These are phyloP conservation scores for Phanerochaete sordida DNA, from an alignment of 768 basidiomycete genomes.

Conservation along the genomic window DNA sequence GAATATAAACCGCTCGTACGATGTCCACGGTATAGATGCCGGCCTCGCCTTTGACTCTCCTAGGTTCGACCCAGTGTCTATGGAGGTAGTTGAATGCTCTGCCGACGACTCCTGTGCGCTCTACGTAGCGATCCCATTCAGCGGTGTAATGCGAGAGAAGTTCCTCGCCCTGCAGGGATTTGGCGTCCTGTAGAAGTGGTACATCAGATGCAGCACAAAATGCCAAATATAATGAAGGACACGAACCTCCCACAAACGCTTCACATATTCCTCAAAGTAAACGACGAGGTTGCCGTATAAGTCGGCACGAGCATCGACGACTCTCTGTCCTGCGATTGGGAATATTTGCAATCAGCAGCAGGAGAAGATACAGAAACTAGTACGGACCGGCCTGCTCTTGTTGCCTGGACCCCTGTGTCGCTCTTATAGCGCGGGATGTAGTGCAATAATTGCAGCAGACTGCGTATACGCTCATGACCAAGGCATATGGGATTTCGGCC, in stretches of 20 bases:
- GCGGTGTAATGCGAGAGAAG: conserved; percentile 85
- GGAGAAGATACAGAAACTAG: conserved; percentile 15
- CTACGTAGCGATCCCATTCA: conserved; percentile 97
- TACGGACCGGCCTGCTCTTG: conserved; percentile 53
- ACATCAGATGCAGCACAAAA: conserved; percentile 19
- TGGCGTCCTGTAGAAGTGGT: conserved; percentile 53
- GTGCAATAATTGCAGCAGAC: conserved; percentile 99
- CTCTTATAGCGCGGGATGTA: conserved; percentile 57
- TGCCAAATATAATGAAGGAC: not conserved
- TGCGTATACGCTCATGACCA: conserved; percentile 86
- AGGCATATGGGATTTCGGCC: conserved; percentile 84
- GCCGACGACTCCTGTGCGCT: conserved; percentile 95
- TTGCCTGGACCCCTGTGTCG: conserved; percentile 32
- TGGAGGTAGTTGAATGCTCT: conserved; percentile 97
- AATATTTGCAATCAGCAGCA: conserved; percentile 13
- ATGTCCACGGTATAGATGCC: conserved; percentile 96
- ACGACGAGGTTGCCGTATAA: conserved; percentile 91
- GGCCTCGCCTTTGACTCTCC: conserved; percentile 94
- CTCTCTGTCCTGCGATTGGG: conserved; percentile 39
- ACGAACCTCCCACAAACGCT: conserved; percentile 56
- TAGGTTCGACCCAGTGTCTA: conserved; percentile 98
- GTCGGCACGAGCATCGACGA: conserved; percentile 96
- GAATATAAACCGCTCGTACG: conserved; percentile 42
- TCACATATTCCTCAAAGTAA: conserved; percentile 85
- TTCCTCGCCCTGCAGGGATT: conserved; percentile 79